Evolutionary conservation across 1,284 basidiomycete genomes (phyloP).

Genomic region (Schizophyllum amplum): DNA sequence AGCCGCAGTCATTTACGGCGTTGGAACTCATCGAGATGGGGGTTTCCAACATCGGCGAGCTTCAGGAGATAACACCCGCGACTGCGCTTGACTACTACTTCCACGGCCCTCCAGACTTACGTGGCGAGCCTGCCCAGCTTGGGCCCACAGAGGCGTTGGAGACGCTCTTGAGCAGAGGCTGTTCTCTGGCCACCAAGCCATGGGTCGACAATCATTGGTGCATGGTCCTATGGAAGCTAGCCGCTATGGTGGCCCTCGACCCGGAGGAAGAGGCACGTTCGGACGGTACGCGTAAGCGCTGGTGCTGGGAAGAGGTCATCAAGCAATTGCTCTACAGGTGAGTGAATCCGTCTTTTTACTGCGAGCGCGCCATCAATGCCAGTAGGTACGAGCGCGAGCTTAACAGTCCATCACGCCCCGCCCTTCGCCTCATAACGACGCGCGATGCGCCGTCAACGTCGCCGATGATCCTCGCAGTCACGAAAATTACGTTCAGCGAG

Average conservation of each 20-base stretch:
- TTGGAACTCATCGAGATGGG: slow-evolving; percentile 48
- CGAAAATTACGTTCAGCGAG: slow-evolving; percentile 53
- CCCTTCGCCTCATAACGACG: slow-evolving; percentile 70
- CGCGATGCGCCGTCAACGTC: slow-evolving; percentile 64
- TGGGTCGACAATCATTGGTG: slow-evolving; percentile 95
- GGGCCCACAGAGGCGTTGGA: slow-evolving; percentile 47
- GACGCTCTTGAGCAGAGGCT: slow-evolving; percentile 44
- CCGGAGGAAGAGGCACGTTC: slow-evolving; percentile 49
- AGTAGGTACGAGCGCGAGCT: slow-evolving; percentile 86
- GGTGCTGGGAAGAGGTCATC: slow-evolving; percentile 77
- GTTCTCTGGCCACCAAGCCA: slow-evolving; percentile 50
- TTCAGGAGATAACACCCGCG: slow-evolving; percentile 49
- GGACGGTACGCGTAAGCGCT: slow-evolving; percentile 35
- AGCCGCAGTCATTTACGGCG: slow-evolving; percentile 45
- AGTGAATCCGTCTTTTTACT: slow-evolving; percentile 11
- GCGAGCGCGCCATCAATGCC: neutral
- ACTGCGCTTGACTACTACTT: slow-evolving; percentile 65
- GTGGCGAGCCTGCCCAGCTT: slow-evolving; percentile 21
- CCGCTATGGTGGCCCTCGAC: slow-evolving; percentile 70
- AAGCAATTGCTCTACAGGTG: slow-evolving; percentile 84
- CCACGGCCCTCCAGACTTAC: slow-evolving; percentile 24
- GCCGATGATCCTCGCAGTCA: slow-evolving; percentile 83
- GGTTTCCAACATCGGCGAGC: slow-evolving; percentile 50
- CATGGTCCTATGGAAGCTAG: slow-evolving; percentile 91
- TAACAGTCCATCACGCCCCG: slow-evolving; percentile 71